These are phyloP conservation scores for Centella asiatica DNA, from an alignment of 129 eudicot genomes.

Conservation along the genomic window DNA sequence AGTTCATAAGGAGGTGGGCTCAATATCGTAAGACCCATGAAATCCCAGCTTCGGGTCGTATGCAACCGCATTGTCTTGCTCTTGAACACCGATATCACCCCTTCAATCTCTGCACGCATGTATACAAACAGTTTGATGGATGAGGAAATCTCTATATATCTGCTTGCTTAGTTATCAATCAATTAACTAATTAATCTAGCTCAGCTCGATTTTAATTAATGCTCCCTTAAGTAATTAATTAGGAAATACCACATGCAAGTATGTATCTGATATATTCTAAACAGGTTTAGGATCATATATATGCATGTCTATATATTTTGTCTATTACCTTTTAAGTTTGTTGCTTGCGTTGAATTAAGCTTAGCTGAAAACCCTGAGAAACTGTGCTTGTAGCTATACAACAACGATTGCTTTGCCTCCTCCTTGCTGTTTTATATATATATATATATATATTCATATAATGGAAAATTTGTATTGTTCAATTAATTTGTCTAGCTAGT, in stretches of 20 bases:
- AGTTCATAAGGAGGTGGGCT: slow-evolving; percentile 14
- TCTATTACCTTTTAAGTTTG: slow-evolving; percentile 33
- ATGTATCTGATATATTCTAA: too few relatives aligned
- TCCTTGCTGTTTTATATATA: slow-evolving; percentile 27
- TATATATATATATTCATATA: background rate
- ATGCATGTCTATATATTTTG: background rate
- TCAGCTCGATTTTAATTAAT: background rate
- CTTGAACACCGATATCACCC: slow-evolving; percentile 60
- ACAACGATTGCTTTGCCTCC: slow-evolving; percentile 50
- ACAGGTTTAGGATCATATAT: too few relatives aligned
- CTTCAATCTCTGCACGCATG: slow-evolving; percentile 34
- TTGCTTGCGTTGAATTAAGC: slow-evolving; percentile 62
- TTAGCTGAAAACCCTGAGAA: slow-evolving; percentile 76
- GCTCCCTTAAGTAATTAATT: too few relatives aligned
- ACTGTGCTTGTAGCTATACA: slow-evolving; percentile 72
- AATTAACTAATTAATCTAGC: too few relatives aligned
- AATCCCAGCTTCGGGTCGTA: slow-evolving; percentile 92
- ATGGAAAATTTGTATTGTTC: too few relatives aligned
- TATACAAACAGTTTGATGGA: background rate
- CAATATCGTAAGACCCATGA: slow-evolving; percentile 51
- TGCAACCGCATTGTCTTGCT: slow-evolving; percentile 42
- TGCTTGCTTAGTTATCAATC: too few relatives aligned
- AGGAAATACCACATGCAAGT: background rate
- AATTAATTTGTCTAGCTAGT: too few relatives aligned
- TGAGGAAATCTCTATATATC: too few relatives aligned